phyloP scores from a whole-genome alignment of 768 basidiomycete species.

The Phanerochaete sordida region DNA sequence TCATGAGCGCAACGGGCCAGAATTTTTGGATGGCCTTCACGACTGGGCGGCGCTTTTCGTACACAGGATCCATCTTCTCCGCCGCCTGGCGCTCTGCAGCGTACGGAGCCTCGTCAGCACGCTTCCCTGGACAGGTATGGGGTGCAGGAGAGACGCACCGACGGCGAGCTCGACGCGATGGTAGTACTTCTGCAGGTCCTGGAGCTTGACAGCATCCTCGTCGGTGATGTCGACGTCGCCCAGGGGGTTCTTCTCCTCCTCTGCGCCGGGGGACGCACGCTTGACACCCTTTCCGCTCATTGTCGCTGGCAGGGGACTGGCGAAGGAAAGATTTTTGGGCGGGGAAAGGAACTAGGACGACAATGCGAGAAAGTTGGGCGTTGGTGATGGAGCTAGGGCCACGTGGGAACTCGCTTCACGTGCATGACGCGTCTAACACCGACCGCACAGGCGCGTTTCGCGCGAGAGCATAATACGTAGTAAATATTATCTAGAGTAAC shows the following conservation, averaged over 20 bases:
- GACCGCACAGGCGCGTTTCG: too few relatives aligned
- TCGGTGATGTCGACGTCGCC: constrained; percentile 65
- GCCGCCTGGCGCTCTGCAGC: constrained; percentile 62
- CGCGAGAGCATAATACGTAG: too few relatives aligned
- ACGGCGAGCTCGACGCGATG: constrained; percentile 68
- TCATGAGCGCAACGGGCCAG: constrained; percentile 85
- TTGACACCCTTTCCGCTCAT: constrained; percentile 40
- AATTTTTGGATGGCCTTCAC: constrained; percentile 70
- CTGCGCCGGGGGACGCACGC: constrained; percentile 77
- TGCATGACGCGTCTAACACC: constrained; percentile 6
- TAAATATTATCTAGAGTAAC: neutral
- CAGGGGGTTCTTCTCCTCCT: constrained; percentile 66
- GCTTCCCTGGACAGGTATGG: neutral
- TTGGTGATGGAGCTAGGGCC: neutral
- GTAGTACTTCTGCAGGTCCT: constrained; percentile 62
- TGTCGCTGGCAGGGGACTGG: neutral
- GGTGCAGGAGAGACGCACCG: constrained; percentile 43
- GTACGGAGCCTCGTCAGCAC: neutral
- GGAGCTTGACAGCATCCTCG: constrained; percentile 68
- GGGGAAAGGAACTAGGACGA: neutral
- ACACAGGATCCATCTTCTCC: constrained; percentile 54
- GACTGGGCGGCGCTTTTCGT: constrained; percentile 66
- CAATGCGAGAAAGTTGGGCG: constrained; percentile 1
- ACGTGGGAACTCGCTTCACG: neutral
- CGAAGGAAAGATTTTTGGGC: neutral